A percentile compares a stretch with the other conserved stretches of the same genome.
Evolutionary conservation across 129 eudicot species (phyloP).

Genomic region (Helianthus annuus): DNA sequence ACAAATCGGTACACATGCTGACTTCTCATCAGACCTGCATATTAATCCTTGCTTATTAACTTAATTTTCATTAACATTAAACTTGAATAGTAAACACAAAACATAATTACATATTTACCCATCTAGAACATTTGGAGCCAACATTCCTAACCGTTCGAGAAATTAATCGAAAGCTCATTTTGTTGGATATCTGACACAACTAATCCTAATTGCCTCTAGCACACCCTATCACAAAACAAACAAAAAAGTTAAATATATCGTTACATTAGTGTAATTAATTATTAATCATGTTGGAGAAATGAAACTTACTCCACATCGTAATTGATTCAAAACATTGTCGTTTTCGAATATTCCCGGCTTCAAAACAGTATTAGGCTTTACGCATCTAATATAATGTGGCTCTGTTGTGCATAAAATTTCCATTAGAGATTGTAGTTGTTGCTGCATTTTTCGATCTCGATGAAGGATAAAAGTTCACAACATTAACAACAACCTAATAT

Average conservation of each 20-base stretch:
- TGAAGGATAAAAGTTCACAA: background rate
- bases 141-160: conserved; percentile 93
- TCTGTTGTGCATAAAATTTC: conserved; percentile 97
- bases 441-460: conserved; percentile 50
- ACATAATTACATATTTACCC: conserved; percentile 51
- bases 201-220: conserved; percentile 86
- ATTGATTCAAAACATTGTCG: conserved; percentile 79
- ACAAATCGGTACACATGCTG: conserved; percentile 87
- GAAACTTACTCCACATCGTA: conserved; percentile 90
- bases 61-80: background rate
- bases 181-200: conserved; percentile 99
- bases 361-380: conserved; percentile 88
- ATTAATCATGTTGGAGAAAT: conserved; percentile 12
- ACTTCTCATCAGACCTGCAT: conserved; percentile 85
- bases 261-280: conserved; percentile 9
- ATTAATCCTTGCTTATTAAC: background rate
- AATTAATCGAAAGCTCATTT: conserved; percentile 93
- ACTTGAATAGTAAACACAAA: background rate
- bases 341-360: conserved; percentile 99
- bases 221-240: conserved; percentile 66
- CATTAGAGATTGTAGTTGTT: conserved; percentile 95
- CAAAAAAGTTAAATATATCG: conserved; percentile 9
- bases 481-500: background rate
- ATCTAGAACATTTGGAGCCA: conserved; percentile 83
- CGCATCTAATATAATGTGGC: conserved; percentile 99